Base-by-base conservation (phyloP, 495 filamentous ascomycete genomes). In the Talaromyces nanjingensis region DNA sequence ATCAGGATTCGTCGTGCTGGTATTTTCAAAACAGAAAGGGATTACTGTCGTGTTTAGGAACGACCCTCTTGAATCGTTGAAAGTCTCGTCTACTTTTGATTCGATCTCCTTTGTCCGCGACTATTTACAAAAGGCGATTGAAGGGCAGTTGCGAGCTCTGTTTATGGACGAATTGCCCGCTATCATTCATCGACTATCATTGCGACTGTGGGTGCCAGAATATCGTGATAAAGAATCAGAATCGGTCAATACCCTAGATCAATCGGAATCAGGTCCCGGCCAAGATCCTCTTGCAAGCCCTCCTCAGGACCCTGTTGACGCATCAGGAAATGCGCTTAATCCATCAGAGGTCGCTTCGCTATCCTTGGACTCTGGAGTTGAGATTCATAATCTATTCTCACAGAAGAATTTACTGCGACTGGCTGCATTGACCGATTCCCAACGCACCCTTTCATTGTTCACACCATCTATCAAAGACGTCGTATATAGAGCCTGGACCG, bases 161-260 rank as follows among this genome's bases (percentile, higher is more conserved):
- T 92, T 98, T 72, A 97, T 98, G 91, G 94, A 98, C 65, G 94
- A 98, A 73, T 79, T 98, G 14, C 94, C 94, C 5, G 91, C 93
- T 8, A 97, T 97, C 42, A 94, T 98, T 52, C 94, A 98, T 71
- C 87, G 92, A 63, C 79, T 98, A 47, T 98, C 94, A 0, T 81
- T 97, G 64, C 86, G 90, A 54, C 71, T 98, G 49, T 97, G 91
- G 90, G 91, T 90, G 58, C 90, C 91, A 0, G 93, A 98, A 68
- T 90, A 93, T 73, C 84, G 86, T 62, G 80, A 84, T 12, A 80
- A 79, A 56, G 87, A 89, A 58, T 82, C 84, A 59, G 74, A 85
- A 63, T 74, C 79, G 66, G 65, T 73, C 54, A 70, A 72, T 18
- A 61, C 70, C 37, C 58, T 69, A 1, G 70, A 74, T 14, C 71